Base-by-base conservation (phyloP, 2,329 filamentous ascomycete genomes). In the Trichoderma polysporum region DNA sequence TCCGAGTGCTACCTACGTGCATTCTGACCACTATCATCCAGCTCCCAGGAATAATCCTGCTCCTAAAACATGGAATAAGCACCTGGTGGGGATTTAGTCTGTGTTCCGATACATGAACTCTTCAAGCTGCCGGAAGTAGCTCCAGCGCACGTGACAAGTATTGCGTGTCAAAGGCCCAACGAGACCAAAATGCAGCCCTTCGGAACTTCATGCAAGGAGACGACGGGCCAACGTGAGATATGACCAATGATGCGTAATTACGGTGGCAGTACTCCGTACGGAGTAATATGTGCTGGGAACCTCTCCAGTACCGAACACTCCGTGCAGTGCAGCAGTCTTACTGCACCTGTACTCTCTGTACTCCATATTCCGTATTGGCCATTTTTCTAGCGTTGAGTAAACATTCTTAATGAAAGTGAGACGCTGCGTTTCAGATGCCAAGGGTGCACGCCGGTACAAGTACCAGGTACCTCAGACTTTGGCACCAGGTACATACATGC, bases 201-300 rank as follows among this genome's bases (percentile, higher is more conserved):
- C 49, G 60, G 49, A 31, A 27, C 35, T 63, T 49, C 33, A 56
- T 37, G 60, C 60, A 64, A 64, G 60, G 60, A 64, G 60, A 3
- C 35, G 17, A 6, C 25, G 15, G 13, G n/a, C 35, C n/a, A 31
- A 33, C 9, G 5, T 17, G 17, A 19, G n/a, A 7, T 10, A 61
- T 10, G 33, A 22, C 45, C 45, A 39, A 52, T 52, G 47, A 17
- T 35, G 22, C 25, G 3, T 39, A 29, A 41, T 47, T 33, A 10
- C n/a, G 2, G 2, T 19, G 39, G 47, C 15, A n/a, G n/a, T n/a
- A n/a, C n/a, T n/a, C n/a, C n/a, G n/a, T 47, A 19, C 39, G n/a
- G n/a, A 10, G 39, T 19, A 45, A 19, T 22, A 9, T 7, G n/a
- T 19, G 10, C 2, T 12, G 22, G 41, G 41, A 22, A 41, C 9